phyloP scores from a whole-genome alignment of 2,329 filamentous ascomycete species.

The Penicillium capsulatum region DNA sequence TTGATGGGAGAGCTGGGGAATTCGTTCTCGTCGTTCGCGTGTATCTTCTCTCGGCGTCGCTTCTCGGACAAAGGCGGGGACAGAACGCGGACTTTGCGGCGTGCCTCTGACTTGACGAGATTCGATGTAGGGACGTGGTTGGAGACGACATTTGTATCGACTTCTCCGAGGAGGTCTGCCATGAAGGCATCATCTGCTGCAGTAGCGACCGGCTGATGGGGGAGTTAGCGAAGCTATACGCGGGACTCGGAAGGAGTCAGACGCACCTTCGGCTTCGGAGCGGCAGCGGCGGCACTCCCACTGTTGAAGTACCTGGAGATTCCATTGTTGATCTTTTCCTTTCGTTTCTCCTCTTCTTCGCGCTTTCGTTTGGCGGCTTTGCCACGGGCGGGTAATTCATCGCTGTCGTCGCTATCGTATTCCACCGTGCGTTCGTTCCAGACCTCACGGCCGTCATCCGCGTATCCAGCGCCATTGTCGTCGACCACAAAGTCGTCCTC shows the following conservation, averaged over 20 bases:
- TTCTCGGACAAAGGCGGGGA: slow-evolving; percentile 65
- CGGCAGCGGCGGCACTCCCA: slow-evolving; percentile 54
- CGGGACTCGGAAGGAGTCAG: background rate
- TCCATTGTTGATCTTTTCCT: slow-evolving; percentile 81
- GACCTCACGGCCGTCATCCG: slow-evolving; percentile 89
- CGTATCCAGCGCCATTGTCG: slow-evolving; percentile 95
- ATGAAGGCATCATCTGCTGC: slow-evolving; percentile 89
- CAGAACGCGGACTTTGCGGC: slow-evolving; percentile 72
- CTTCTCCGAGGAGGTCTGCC: slow-evolving; percentile 75
- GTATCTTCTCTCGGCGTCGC: slow-evolving; percentile 52
- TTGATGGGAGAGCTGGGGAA: slow-evolving; percentile 44
- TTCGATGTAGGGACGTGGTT: slow-evolving; percentile 55
- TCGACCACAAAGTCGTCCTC: slow-evolving; percentile 98
- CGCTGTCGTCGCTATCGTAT: slow-evolving; percentile 61
- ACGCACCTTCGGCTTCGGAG: slow-evolving; percentile 74
- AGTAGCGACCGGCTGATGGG: slow-evolving; percentile 62
- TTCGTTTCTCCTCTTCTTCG: slow-evolving; percentile 78
- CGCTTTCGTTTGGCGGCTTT: slow-evolving; percentile 76
- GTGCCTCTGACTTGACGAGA: slow-evolving; percentile 67
- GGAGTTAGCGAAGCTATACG: slow-evolving; percentile 6
- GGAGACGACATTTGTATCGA: slow-evolving; percentile 70
- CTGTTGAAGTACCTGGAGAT: slow-evolving; percentile 94
- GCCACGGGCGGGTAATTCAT: slow-evolving; percentile 60
- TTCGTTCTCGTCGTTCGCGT: slow-evolving; percentile 41
- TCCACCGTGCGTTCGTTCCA: slow-evolving; percentile 68